Evolutionary conservation across 805 yeast genomes (phyloP).

Genomic region (Candida easanensis): DNA sequence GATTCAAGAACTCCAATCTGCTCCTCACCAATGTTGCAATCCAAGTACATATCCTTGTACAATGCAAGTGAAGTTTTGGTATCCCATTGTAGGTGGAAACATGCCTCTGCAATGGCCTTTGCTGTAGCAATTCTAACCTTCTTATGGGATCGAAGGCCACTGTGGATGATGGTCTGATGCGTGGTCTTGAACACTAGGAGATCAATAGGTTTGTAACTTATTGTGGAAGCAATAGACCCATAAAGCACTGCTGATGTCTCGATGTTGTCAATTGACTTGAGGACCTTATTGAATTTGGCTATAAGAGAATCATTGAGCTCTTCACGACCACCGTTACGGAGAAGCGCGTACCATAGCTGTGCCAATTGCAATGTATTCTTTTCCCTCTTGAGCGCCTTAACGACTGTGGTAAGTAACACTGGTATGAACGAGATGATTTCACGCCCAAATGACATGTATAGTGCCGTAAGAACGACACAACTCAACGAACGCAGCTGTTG

Average conservation of each 20-base stretch:
- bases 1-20: conserved; percentile 36
- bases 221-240: conserved; percentile 18
- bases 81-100: conserved; percentile 21
- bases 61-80: conserved; percentile 21
- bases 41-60: conserved; percentile 24
- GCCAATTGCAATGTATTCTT: conserved; percentile 22
- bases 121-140: conserved; percentile 28
- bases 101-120: conserved; percentile 33
- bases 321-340: conserved; percentile 24
- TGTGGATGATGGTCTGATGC: conserved; percentile 11
- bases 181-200: conserved; percentile 27
- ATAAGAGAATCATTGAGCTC: conserved; percentile 16
- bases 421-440: conserved; percentile 35
- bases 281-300: conserved; percentile 20
- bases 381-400: conserved; percentile 35
- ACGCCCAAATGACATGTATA: conserved; percentile 33
- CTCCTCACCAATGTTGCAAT: conserved; percentile 24
- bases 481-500: conserved; percentile 30
- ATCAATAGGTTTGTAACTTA: conserved; percentile 31
- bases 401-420: conserved; percentile 26
- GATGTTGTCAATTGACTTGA: conserved; percentile 18
- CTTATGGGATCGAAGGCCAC: conserved; percentile 22
- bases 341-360: conserved; percentile 18
- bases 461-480: conserved; percentile 26
- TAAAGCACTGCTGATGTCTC: conserved; percentile 17